Base-by-base conservation (phyloP, 176 grass and related monocot species). In the Otatea glauca region DNA sequence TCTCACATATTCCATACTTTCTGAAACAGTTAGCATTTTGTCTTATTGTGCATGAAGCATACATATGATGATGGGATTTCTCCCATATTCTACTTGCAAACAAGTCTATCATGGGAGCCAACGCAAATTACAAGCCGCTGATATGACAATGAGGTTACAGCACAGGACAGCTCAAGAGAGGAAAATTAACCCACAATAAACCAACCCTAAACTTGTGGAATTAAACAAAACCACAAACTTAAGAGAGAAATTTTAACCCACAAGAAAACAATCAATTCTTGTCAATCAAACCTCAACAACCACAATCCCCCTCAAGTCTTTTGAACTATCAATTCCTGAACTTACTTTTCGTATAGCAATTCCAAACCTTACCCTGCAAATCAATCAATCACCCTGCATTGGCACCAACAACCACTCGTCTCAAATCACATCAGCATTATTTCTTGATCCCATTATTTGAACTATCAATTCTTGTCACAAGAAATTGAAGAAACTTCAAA, bases 301-400 rank as follows among this genome's bases (percentile, higher is more conserved):
- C 42, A 45, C 5, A 73, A 65, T 38, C 44, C 5, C 17, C 34
- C 43, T 45, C 23, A 39, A 65, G 3, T 18, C 64, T 63, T 81
- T 85, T 65, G 58, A 87, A 83, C 41, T 74, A 34, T 83, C 88
- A 83, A 67, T 49, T 90, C 84, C 38, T 68, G 25, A 83, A 78
- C 59, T 51, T 90, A 78, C 59, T 51, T 90, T 72, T 86, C 88
- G 82, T 42, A 27, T 66, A 71, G 32, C 48, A 59, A 59, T 78
- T 86, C 14, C 61, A 82, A 37, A 86, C 50, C 65, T 60, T 72
- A 68, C 48, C 48, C 55, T 50, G 20, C 15, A 72, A 77, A 82
- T 74, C 75, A 68, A 73, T 48, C 48, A 50, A 84, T 68, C 48
- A 38, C 24, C 67, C 8, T 74, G 15, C 80, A 59, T 60, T 10